A percentile compares a stretch with the other conserved stretches of the same genome.
Conservation (phyloP, 306 rosid genomes). For the Ammopiptanthus mongolicus region DNA sequence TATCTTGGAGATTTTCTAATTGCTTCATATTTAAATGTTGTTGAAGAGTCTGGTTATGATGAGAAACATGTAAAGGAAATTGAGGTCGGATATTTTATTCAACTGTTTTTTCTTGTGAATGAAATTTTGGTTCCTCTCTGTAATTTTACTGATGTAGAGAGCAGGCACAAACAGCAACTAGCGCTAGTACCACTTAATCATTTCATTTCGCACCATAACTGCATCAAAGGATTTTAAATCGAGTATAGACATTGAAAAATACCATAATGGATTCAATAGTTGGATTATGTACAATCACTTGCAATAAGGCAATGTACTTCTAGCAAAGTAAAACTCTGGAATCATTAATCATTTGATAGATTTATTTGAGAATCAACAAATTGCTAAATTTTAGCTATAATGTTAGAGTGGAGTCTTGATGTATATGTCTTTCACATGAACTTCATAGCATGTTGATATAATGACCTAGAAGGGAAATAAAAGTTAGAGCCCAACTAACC, state of each 20-base stretch:
- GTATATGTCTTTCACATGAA: background rate
- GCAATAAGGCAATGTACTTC: background rate
- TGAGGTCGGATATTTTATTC: conserved; percentile 56
- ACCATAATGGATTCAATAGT: background rate
- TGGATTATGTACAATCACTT: background rate
- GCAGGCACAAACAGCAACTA: background rate
- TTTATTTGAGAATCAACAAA: background rate
- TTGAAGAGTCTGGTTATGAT: conserved; percentile 86
- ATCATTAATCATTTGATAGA: background rate
- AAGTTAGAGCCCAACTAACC: background rate
- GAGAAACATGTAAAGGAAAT: conserved; percentile 72
- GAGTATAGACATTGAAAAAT: background rate
- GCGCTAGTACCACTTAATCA: background rate
- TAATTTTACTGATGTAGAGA: conserved; percentile 7
- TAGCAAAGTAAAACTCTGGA: background rate
- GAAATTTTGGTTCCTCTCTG: conserved; percentile 6
- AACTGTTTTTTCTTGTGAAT: conserved; percentile 11
- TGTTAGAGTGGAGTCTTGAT: background rate
- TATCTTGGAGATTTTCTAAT: conserved; percentile 89
- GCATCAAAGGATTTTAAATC: conserved; percentile 16
- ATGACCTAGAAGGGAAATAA: background rate
- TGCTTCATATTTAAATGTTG: conserved; percentile 74
- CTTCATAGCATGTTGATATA: background rate
- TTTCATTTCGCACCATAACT: conserved; percentile 3
- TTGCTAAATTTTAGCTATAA: background rate